Evolutionary conservation across 495 filamentous ascomycete species (phyloP), one percentile per base, ranked within the genome.

Genomic region (Penicillium robsamsonii): DNA sequence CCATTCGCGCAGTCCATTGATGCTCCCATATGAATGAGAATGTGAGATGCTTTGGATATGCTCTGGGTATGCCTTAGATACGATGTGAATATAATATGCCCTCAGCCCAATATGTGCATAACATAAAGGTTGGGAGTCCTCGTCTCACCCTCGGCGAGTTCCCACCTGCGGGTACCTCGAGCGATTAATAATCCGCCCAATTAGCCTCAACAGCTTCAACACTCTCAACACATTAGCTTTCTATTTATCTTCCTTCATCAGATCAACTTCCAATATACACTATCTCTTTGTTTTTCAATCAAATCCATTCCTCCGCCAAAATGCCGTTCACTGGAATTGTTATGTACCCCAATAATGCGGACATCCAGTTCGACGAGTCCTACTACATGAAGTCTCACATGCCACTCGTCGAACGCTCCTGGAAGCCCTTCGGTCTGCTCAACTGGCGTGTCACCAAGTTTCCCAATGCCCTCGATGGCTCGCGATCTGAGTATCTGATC

Each of bases 321-420:
- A 68, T 68, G 65, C n/a, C 55, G 17, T 58, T 50, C 53, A 59
- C 56, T 50, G 55, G 50, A 10, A 27, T 53, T 13, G 60, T 68
- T 40, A 54, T 60, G 48, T 68, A 68, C 54, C 65, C 65, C 56
- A 68, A 68, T 30, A 53, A 61, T 13, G 49, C 35, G 7, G 63
- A 53, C 33, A 57, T 57, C 57, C 45, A 50, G 7, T 68, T 68
- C 57, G 53, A 68, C 35, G 60, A 60, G 33, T 41, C 56, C n/a
- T 68, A 68, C 60, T 68, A 68, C 56, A 43, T 68, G 42, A 46
- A 61, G 53, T 56, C 55, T 24, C 65, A 68, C 51, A 66, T 68
- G 65, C 65, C 65, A 12, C 56, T 68, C 6, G 63, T 66, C 11
- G 65, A 65, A 9, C 24, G 22, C 7, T 41, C 30, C 33, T 68